A percentile compares a stretch with the other conserved stretches of the same genome.
phyloP scores from a whole-genome alignment of 139 green algal genomes.

The Picochlorum sp. region DNA sequence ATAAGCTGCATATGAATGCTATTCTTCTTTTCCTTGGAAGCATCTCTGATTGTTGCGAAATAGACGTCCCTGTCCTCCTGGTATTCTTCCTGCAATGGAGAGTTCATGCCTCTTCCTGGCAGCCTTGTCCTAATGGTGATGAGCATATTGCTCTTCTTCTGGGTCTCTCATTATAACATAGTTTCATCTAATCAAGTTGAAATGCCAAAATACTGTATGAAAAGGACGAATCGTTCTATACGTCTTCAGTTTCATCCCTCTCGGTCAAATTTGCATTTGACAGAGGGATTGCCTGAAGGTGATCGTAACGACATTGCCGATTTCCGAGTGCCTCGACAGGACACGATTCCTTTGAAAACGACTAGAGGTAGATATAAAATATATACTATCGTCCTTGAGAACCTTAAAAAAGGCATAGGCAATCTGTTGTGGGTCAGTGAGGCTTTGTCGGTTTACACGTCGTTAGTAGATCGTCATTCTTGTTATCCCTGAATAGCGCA shows the following conservation, averaged over 20 bases:
- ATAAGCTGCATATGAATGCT: slow-evolving; percentile 6
- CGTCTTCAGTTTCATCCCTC: background rate
- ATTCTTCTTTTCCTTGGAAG: too few relatives aligned
- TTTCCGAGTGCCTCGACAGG: too few relatives aligned
- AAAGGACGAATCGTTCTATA: background rate
- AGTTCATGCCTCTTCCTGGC: too few relatives aligned
- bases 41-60: too few relatives aligned
- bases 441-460: too few relatives aligned
- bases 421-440: too few relatives aligned
- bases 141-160: background rate
- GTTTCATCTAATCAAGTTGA: background rate
- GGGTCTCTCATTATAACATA: background rate
- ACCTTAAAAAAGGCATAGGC: too few relatives aligned
- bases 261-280: background rate
- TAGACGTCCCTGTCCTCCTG: background rate
- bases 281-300: too few relatives aligned
- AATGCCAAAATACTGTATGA: background rate
- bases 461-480: too few relatives aligned
- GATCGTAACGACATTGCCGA: too few relatives aligned
- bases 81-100: too few relatives aligned
- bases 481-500: too few relatives aligned
- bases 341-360: background rate
- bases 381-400: background rate
- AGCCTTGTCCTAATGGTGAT: background rate
- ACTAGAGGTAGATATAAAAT: background rate